Conservation (phyloP, 208 protist genomes). For the Trichomonas vaginalis region DNA sequence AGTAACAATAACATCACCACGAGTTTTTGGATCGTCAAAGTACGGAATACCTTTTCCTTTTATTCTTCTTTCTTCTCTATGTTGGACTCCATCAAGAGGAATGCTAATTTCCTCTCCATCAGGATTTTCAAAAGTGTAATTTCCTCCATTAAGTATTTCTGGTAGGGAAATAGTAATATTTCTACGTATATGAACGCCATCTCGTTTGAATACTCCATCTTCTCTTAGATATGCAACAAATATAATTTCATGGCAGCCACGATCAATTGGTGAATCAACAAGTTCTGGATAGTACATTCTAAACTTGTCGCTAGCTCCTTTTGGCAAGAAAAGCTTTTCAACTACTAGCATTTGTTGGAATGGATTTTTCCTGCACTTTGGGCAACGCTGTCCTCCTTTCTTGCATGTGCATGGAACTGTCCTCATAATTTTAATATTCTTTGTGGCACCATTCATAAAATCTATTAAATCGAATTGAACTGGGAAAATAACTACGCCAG, state of each 20-base stretch:
- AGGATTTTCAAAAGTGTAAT: background rate
- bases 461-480: background rate
- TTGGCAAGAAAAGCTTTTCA: background rate
- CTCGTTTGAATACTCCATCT: background rate
- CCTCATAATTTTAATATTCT: background rate
- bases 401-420: background rate
- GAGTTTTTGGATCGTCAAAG: background rate
- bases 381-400: background rate
- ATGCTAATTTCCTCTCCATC: background rate
- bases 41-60: background rate
- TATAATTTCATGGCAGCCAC: background rate
- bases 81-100: background rate
- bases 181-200: background rate
- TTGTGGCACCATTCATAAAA: background rate
- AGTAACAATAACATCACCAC: background rate
- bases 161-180: background rate
- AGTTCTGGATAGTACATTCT: background rate
- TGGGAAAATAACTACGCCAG: background rate
- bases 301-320: background rate
- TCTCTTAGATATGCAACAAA: background rate
- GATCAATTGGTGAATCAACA: background rate
- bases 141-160: background rate
- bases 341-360: background rate
- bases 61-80: background rate
- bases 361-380: background rate